Evolutionary conservation across 2,329 filamentous ascomycete genomes (phyloP), one percentile per base, ranked within the genome.

Genomic region (Curvularia verruculosa): DNA sequence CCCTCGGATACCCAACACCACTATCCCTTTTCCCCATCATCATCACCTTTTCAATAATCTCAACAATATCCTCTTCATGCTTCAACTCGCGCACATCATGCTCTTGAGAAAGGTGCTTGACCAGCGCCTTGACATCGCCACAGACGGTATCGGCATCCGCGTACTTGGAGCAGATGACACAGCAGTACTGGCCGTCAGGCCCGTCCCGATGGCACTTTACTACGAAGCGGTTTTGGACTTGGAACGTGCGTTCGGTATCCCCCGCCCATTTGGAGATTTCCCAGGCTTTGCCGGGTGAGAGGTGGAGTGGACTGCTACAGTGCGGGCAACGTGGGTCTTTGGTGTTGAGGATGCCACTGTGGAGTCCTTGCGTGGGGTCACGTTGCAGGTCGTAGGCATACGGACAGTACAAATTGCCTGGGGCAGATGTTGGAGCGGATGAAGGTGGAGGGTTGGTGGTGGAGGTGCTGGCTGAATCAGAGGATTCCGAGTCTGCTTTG

Each of bases 81-180:
- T 75, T 69, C 19, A 76, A 56, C 50, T 76, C 71, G 5, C 59
- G 52, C 2, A 66, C 62, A 12, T 59, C 56, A 48, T 76, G 74
- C 29, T 76, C 74, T 45, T 69, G 66, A 59, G 69, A 76, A 23
- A 76, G 65, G 49, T 76, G 74, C 40, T 68, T 64, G 7, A 76
- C 60, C 3, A 76, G 65, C 6, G 73, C 74, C 44, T 73, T 75
- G 1, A 76, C 74, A 45, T 76, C 74, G 8, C 74, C 73, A 49
- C 74, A 76, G 0, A 76, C 64, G 0, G 74, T 73, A n/a, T 74
- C 67, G 3, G 65, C 60, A 19, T 59, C 59, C 0, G 49, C 58
- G 29, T 64, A 58, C 37, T 60, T 59, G n/a, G 68, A 67, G 50
- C 74, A 76, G 1, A 76, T 60, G 7, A 75, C 69, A 34, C 74